A percentile compares a stretch with the other conserved stretches of the same genome.
Conservation (phyloP, 1,139 yeast genomes). For the Geotrichum restrictum region DNA sequence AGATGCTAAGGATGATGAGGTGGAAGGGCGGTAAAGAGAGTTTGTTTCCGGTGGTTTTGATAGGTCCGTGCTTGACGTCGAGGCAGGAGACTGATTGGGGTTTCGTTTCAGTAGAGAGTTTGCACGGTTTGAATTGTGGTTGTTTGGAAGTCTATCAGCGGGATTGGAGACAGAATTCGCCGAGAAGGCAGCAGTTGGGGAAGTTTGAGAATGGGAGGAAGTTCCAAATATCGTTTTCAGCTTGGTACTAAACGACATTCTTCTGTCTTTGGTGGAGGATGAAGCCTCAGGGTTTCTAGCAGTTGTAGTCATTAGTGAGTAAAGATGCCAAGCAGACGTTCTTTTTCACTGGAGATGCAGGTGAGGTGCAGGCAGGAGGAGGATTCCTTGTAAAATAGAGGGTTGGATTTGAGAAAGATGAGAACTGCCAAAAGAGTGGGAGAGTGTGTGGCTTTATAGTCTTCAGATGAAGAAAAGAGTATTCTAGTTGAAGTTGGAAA, state of each 20-base stretch:
- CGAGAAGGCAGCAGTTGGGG: not conserved
- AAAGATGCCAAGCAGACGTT: too few species aligned
- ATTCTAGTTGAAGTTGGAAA: too few species aligned
- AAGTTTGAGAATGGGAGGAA: not conserved
- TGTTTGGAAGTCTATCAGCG: conserved; percentile 2
- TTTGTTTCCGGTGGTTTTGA: not conserved
- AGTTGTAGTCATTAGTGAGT: not conserved
- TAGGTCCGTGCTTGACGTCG: not conserved
- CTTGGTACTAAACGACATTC: conserved; percentile 8
- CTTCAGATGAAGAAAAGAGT: too few species aligned
- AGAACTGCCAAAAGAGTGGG: too few species aligned
- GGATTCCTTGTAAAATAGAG: too few species aligned
- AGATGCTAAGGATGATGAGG: conserved; percentile 2
- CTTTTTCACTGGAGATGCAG: too few species aligned
- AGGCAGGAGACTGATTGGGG: not conserved
- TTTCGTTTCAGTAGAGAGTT: not conserved
- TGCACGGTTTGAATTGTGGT: not conserved
- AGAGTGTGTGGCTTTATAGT: too few species aligned
- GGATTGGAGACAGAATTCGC: not conserved
- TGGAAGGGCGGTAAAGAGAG: not conserved
- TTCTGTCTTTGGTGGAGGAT: not conserved
- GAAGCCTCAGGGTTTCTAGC: not conserved
- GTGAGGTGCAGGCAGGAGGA: too few species aligned
- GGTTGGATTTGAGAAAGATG: too few species aligned
- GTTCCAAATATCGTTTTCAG: conserved; percentile 12